These are phyloP conservation scores for Mayamaea pseudoterrestris DNA, from an alignment of 108 stramenopile species.

Conservation along the genomic window DNA sequence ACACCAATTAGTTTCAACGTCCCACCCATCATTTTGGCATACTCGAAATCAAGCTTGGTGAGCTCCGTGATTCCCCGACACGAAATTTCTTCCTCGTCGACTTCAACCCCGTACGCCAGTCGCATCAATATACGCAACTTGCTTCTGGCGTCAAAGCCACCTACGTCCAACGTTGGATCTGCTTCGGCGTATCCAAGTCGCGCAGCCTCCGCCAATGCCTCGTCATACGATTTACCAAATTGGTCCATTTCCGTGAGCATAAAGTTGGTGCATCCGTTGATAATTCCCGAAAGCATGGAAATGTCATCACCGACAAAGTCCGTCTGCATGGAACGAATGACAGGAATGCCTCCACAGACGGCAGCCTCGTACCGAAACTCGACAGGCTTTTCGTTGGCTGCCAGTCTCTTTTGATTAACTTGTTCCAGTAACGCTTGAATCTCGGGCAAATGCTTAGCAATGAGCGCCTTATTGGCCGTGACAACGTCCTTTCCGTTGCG, in stretches of 20 bases:
- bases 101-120: conserved; percentile 76
- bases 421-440: conserved; percentile 58
- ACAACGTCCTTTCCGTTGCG: conserved; percentile 79
- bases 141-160: conserved; percentile 81
- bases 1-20: conserved; percentile 81
- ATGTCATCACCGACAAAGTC: conserved; percentile 90
- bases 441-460: conserved; percentile 81
- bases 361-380: conserved; percentile 91
- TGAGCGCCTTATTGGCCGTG: conserved; percentile 95
- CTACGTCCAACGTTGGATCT: conserved; percentile 89
- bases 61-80: conserved; percentile 80
- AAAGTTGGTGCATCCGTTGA: conserved; percentile 98
- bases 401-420: conserved; percentile 19
- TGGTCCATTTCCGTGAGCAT: conserved; percentile 96
- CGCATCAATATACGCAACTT: conserved; percentile 83
- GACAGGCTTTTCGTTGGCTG: conserved; percentile 18
- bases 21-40: conserved; percentile 85
- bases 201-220: conserved; percentile 78
- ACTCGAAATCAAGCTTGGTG: conserved; percentile 78
- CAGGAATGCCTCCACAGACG: conserved; percentile 95
- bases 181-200: conserved; percentile 90
- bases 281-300: conserved; percentile 74
- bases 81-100: conserved; percentile 68
- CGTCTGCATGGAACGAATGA: conserved; percentile 88
- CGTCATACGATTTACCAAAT: conserved; percentile 81